Base-by-base conservation (phyloP, 2,329 filamentous ascomycete genomes). In the Coniochaeta pulveracea region DNA sequence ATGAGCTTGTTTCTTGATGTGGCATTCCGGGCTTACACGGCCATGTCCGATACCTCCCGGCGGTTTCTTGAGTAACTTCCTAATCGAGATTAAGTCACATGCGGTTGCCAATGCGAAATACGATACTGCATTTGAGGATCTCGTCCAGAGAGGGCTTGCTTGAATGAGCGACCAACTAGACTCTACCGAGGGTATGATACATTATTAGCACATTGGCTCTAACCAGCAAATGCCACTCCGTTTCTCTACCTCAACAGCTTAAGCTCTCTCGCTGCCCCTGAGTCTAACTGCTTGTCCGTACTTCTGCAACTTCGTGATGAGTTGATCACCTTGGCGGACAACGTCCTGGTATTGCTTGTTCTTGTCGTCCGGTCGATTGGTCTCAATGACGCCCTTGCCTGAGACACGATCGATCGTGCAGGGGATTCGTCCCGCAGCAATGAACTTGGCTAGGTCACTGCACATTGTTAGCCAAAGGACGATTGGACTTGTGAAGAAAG, bases 291-390 rank as follows among this genome's bases (percentile, higher is more conserved):
- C 83, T 61, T 98, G 91, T 27, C 91, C 91, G 58, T 98, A 98
- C 70, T 98, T 98, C 64, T 98, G 91, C 47, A 98, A 68, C 71
- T 98, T 98, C 37, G 91, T 98, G 56, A 98, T 96, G 42, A 98
- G 71, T 60, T 93, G 84, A 58, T 98, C 91, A 19, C 91, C 91
- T 56, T 96, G 91, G 64, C 91, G 91, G 40, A 98, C 86, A 23
- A 96, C 86, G 49, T 98, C 91, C 48, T 88, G 83, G 61, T 98
- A 98, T 64, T 98, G 91, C 72, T 94, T 95, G 71, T 96, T 96
- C 78, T 98, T 98, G 65, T 94, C 88, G 55, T 96, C 91, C 7
- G 89, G 88, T 35, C 91, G 75, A 64, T 95, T 95, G 27, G 91
- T 98, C 71, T 96, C 91, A 49, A 98, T 96, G 47, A 96, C 83